Conservation (phyloP, 805 yeast genomes). For the Barnettozyma vustinii region DNA sequence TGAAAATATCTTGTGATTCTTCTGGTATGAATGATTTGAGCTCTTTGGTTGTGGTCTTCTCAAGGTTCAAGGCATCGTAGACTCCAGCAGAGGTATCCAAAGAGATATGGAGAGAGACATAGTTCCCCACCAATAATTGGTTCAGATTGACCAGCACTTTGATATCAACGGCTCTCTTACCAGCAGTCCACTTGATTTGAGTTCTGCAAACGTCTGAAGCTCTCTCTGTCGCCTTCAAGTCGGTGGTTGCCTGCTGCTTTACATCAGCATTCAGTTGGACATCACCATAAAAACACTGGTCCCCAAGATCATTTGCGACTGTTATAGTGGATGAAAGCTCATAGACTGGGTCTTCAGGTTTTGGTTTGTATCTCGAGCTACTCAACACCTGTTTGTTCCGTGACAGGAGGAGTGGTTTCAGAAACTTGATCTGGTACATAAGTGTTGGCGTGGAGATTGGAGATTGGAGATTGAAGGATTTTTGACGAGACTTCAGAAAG, state of each 20-base stretch:
- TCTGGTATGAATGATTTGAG: constrained; percentile 12
- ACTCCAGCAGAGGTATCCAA: constrained; percentile 2
- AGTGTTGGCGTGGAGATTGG: too few relatives aligned
- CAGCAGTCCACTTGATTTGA: constrained; percentile 16
- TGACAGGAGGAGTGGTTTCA: constrained; percentile 27
- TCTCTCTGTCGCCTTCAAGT: neutral
- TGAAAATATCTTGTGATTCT: constrained; percentile 8
- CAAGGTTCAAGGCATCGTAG: constrained; percentile 13
- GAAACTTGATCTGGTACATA: constrained; percentile 32
- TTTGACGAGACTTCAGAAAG: neutral
- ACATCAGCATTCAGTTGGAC: constrained; percentile 11
- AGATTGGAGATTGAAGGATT: neutral
- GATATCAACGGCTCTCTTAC: constrained; percentile 18
- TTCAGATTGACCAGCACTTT: constrained; percentile 1
- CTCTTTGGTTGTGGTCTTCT: constrained; percentile 7
- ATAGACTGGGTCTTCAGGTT: constrained; percentile 10
- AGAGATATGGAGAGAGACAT: constrained; percentile 11
- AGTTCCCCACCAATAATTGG: constrained; percentile 2
- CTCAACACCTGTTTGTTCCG: constrained; percentile 3
- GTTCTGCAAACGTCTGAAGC: neutral
- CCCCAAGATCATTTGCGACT: constrained; percentile 37
- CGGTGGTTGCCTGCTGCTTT: constrained; percentile 2
- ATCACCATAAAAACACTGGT: constrained; percentile 32
- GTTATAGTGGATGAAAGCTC: constrained; percentile 21
- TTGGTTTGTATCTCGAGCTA: constrained; percentile 2